Conservation (phyloP, 768 basidiomycete genomes). For the Rhizopogon vinicolor region DNA sequence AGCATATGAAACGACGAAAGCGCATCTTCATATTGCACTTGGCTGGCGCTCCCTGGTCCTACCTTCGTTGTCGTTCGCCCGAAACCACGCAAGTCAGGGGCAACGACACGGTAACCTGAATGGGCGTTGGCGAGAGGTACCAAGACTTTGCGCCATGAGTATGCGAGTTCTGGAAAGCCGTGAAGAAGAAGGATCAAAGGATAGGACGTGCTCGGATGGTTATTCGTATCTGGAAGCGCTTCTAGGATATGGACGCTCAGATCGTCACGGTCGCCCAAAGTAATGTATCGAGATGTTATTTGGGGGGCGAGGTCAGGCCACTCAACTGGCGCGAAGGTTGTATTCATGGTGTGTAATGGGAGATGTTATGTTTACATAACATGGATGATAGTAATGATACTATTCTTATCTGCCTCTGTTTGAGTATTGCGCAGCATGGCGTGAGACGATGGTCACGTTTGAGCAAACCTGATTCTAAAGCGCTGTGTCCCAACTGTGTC, state of each 20-base stretch:
- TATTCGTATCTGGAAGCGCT: constrained; percentile 27
- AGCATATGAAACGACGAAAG: constrained; percentile 45
- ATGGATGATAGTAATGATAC: no score
- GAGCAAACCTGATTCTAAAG: no score
- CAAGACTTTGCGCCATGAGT: constrained; percentile 61
- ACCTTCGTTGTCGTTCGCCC: constrained; percentile 34
- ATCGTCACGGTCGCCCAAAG: constrained; percentile 38
- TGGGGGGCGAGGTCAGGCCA: constrained; percentile 20
- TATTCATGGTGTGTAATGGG: neutral
- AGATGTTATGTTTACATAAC: no score
- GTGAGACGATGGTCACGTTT: no score
- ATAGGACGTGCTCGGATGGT: constrained; percentile 15
- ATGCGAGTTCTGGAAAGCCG: constrained; percentile 64
- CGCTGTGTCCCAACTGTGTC: no score
- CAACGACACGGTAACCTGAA: constrained; percentile 54
- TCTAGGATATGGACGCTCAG: constrained; percentile 44
- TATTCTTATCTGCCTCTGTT: no score
- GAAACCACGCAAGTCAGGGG: constrained; percentile 56
- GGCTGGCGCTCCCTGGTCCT: constrained; percentile 7
- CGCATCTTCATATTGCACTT: constrained; percentile 42
- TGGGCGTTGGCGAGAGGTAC: constrained; percentile 37
- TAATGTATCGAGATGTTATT: constrained; percentile 35
- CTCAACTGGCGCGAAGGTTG: neutral
- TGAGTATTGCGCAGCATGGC: no score
- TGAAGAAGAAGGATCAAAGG: constrained; percentile 57